These are phyloP conservation scores for Cryptococcus deneoformans DNA, from an alignment of 1,284 basidiomycete species.

Conservation along the genomic window DNA sequence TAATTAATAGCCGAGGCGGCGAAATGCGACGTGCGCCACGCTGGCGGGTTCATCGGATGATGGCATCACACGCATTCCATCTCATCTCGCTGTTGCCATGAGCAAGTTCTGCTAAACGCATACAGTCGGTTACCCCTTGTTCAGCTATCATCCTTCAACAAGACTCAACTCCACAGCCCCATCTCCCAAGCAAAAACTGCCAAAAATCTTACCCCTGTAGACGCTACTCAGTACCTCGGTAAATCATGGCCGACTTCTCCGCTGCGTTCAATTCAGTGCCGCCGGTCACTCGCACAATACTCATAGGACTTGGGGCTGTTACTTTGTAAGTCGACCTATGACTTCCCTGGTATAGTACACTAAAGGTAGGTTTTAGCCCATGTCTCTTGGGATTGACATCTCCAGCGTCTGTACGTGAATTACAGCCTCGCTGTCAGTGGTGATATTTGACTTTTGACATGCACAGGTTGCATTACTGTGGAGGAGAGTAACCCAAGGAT, in stretches of 20 bases:
- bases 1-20: no score
- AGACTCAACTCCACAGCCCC: no score
- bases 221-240: background rate
- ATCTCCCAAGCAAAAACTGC: no score
- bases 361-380: conserved; percentile 18
- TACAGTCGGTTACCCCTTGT: no score
- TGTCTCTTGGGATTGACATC: conserved; percentile 25
- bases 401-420: conserved; percentile 16
- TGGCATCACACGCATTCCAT: no score
- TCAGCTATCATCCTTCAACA: no score
- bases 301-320: conserved; percentile 20
- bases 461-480: conserved; percentile 28
- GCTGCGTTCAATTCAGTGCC: conserved; percentile 21
- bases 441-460: background rate
- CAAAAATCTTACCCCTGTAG: background rate
- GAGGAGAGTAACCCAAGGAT: conserved; percentile 18
- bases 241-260: conserved; percentile 28
- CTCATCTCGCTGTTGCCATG: no score
- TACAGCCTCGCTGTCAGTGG: background rate
- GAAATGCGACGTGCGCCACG: no score
- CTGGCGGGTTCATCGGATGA: no score
- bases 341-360: background rate
- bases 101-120: no score
- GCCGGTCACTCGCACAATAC: conserved; percentile 29
- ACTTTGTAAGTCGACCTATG: conserved; percentile 23